Evolutionary conservation across 108 stramenopile species (phyloP), one percentile per base, ranked within the genome.

Genomic region (Hondaea fermentalgiana): DNA sequence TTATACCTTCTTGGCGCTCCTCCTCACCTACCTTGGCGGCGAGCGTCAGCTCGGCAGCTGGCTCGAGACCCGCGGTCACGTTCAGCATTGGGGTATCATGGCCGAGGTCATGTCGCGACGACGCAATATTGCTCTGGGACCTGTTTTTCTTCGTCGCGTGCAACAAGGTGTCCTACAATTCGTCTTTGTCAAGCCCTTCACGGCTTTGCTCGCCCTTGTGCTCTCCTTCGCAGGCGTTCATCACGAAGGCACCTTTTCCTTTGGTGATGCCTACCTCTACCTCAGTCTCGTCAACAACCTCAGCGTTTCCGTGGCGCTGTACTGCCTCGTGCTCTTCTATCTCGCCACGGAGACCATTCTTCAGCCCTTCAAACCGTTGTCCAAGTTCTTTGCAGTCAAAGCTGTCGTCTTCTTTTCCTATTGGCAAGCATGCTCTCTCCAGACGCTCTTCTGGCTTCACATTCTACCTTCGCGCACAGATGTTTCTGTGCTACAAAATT

Each of bases 401-500:
- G 76, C 44, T 51, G 91, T 94, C 16, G 92, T 94, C 19, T 93
- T 93, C 58, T 92, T 93, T 88, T 91, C 87, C 69, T 94, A 92
- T 91, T 94, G 93, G 93, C 93, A 94, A 44, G 88, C 51, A 57
- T 90, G 93, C 44, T 12, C 92, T n/a, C 90, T 93, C 55, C 72
- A 93, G 58, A 88, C 92, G n/a, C 44, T 93, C 87, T 44, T 29
- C 59, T 89, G n/a, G 91, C 44, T 51, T 72, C 88, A 6, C 90
- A 92, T 72, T 76, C 21, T 88, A 16, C 44, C 58, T 8, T 60
- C 64, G 59, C 87, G 35, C 16, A 60, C 42, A 14, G 60, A 64
- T 12, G 87, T 69, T 19, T 8, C 49, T 12, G 97, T 96, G 35
- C 91, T 97, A 5, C 96, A 97, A 89, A 97, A 98, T 88, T 97